These are phyloP conservation scores for Xylaria sp. DNA, from an alignment of 2,329 filamentous ascomycete species.

Conservation along the genomic window DNA sequence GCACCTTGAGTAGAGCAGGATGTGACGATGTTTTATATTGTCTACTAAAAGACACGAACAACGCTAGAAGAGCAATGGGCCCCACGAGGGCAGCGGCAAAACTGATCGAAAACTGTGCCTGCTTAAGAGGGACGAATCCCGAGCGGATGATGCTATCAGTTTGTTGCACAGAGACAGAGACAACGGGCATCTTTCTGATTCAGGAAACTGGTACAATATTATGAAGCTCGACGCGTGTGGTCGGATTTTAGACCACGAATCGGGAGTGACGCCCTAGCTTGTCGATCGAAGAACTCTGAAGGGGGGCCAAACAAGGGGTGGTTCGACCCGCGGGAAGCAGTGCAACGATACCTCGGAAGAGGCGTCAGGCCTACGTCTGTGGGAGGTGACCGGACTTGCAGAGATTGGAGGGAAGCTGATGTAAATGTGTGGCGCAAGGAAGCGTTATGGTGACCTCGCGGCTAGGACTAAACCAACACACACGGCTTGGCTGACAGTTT, in stretches of 20 bases:
- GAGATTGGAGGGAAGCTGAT: slow-evolving; percentile 33
- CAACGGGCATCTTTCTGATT: slow-evolving; percentile 56
- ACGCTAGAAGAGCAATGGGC: slow-evolving; percentile 41
- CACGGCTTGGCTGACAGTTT: slow-evolving; percentile 36
- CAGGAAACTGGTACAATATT: slow-evolving; percentile 46
- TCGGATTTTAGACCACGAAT: slow-evolving; percentile 42
- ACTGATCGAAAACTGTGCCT: slow-evolving; percentile 43
- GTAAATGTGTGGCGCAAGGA: slow-evolving; percentile 36
- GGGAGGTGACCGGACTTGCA: slow-evolving; percentile 22
- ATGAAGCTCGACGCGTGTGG: slow-evolving; percentile 42
- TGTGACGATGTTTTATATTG: slow-evolving; percentile 41
- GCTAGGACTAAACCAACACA: slow-evolving; percentile 36
- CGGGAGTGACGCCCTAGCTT: slow-evolving; percentile 41
- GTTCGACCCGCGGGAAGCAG: slow-evolving; percentile 38
- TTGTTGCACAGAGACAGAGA: slow-evolving; percentile 49
- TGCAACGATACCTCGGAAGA: slow-evolving; percentile 35
- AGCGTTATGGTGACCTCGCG: slow-evolving; percentile 31
- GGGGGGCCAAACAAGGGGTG: slow-evolving; percentile 41
- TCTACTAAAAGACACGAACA: slow-evolving; percentile 38
- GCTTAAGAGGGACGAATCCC: slow-evolving; percentile 46
- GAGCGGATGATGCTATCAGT: slow-evolving; percentile 48
- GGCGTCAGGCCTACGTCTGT: slow-evolving; percentile 34
- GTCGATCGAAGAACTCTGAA: slow-evolving; percentile 45
- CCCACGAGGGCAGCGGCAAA: slow-evolving; percentile 39
- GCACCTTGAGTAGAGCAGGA: slow-evolving; percentile 22